Evolutionary conservation across 768 basidiomycete species (phyloP), one percentile per base, ranked within the genome.

Genomic region (Pulveroboletus sp.): DNA sequence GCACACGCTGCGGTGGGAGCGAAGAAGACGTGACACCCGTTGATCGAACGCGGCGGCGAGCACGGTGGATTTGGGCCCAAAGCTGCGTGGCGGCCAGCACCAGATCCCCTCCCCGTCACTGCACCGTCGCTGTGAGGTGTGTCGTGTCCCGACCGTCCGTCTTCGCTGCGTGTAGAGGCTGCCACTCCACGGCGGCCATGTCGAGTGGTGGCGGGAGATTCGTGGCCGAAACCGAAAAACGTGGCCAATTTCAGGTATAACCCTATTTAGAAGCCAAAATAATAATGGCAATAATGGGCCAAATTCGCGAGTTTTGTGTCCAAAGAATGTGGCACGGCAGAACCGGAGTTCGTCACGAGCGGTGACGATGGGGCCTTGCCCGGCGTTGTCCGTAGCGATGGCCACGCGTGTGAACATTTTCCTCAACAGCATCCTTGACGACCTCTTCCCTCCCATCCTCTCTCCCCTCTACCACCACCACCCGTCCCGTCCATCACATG

Each of bases 291-390:
- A 61, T 58, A 49, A 44, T 17, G 40, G n/a, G 15, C 8, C 4
- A 36, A 63, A 58, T 47, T 18, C 9, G 5, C 15, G 38, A 58
- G 58, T 61, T 58, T 67, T 46, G 65, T 69, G 54, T 32, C 60
- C 57, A 68, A 66, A 65, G 18, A 51, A 43, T 58, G 56, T 66
- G 66, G 64, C 61, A 68, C 64, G 59, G 58, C 53, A 59, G 48
- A 64, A 58, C 61, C 69, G 65, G 68, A 68, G 68, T 71, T 71
- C 67, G 67, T 67, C 63, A 69, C 67, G 67, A 65, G 69, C 67
- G 69, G 67, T 70, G 69, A 69, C 67, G 69, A 70, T 70, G 67
- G 67, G 67, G 69, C 69, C 69, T 71, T 70, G 67, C 65, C 63
- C 67, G 67, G 69, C 67, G 67, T 69, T 70, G 69, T 69, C 67